A percentile compares a stretch with the other conserved stretches of the same genome.
These are phyloP conservation scores for Canavalia ensiformis DNA, from an alignment of 306 rosid species.

Conservation along the genomic window DNA sequence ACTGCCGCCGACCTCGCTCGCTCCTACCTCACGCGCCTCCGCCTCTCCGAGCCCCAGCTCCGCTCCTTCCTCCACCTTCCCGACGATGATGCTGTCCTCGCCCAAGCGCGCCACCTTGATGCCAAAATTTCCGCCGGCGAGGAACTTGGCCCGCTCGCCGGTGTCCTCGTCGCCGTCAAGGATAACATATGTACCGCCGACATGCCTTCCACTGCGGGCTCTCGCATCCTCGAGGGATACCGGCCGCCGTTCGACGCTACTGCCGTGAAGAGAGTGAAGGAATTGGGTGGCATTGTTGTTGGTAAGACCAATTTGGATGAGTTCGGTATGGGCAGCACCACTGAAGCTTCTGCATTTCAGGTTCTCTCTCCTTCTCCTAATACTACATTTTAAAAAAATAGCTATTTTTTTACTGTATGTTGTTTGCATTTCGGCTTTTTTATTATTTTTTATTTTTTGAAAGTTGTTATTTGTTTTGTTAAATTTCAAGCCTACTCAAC, in stretches of 20 bases:
- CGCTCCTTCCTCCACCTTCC: slow-evolving; percentile 86
- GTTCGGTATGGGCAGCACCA: slow-evolving; percentile 98
- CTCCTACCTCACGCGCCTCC: slow-evolving; percentile 76
- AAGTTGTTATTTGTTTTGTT: neutral
- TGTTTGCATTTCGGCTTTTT: neutral
- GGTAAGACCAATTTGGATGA: slow-evolving; percentile 98
- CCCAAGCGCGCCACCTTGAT: slow-evolving; percentile 70
- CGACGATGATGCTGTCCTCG: slow-evolving; percentile 53
- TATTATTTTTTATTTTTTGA: neutral
- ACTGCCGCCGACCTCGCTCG: slow-evolving; percentile 73
- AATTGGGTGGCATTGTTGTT: slow-evolving; percentile 79
- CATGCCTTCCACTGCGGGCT: slow-evolving; percentile 93
- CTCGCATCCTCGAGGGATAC: slow-evolving; percentile 78
- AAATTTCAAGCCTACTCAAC: neutral
- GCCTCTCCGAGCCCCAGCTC: slow-evolving; percentile 75
- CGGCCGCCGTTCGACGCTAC: slow-evolving; percentile 93
- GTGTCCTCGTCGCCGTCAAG: slow-evolving; percentile 86
- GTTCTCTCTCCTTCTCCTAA: slow-evolving; percentile 43
- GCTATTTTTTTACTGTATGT: neutral
- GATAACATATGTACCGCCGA: slow-evolving; percentile 92
- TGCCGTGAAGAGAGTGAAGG: slow-evolving; percentile 77
- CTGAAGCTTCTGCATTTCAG: slow-evolving; percentile 96
- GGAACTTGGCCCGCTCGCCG: slow-evolving; percentile 84
- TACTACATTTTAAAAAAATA: neutral
- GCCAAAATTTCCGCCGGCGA: slow-evolving; percentile 59